Evolutionary conservation across 108 stramenopile genomes (phyloP).

Genomic region (Fistulifera pelliculosa): DNA sequence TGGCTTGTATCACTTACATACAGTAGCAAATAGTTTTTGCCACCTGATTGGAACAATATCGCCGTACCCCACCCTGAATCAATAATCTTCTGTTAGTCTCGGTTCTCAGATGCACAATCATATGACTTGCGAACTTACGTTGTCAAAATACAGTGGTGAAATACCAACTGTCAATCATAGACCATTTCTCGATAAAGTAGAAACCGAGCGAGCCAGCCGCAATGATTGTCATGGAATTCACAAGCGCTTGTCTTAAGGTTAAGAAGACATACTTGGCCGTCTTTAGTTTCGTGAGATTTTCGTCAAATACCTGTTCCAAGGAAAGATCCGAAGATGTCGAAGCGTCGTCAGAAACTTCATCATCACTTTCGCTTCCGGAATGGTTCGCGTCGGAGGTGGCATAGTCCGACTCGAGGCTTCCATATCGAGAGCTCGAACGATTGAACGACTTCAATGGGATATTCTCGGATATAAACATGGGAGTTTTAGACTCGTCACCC

Average conservation of each 20-base stretch:
- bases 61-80: constrained; percentile 50
- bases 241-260: constrained; percentile 65
- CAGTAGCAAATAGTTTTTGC: constrained; percentile 60
- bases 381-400: too few relatives aligned
- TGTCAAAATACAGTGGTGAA: constrained; percentile 77
- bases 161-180: constrained; percentile 54
- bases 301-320: constrained; percentile 17
- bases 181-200: constrained; percentile 67
- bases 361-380: constrained; percentile 4
- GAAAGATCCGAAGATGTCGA: constrained; percentile 20
- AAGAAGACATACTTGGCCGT: constrained; percentile 74
- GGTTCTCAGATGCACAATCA: too few relatives aligned
- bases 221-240: constrained; percentile 76
- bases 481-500: too few relatives aligned
- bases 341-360: constrained; percentile 22
- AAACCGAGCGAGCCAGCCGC: constrained; percentile 73
- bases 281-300: constrained; percentile 31
- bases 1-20: constrained; percentile 15
- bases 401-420: too few relatives aligned
- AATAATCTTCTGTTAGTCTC: constrained; percentile 1
- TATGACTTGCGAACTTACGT: constrained; percentile 6
- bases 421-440: too few relatives aligned
- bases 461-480: too few relatives aligned
- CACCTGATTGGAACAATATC: constrained; percentile 72
- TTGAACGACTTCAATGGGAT: too few relatives aligned